These are phyloP conservation scores for Phoenix roebelenii DNA, from an alignment of 176 grass and related monocot species.

Conservation along the genomic window DNA sequence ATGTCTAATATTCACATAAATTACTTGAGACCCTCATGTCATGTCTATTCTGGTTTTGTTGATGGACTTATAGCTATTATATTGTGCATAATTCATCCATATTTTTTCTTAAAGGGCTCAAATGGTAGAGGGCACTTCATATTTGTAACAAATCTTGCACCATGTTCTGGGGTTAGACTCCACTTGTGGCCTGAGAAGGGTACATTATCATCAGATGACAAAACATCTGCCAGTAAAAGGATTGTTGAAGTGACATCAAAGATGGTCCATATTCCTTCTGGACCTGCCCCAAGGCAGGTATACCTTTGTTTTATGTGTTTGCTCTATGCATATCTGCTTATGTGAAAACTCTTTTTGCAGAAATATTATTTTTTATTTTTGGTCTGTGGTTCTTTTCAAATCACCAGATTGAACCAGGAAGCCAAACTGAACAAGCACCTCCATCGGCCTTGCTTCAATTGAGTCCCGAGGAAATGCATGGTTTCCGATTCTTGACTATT, in stretches of 20 bases:
- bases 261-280: conserved; percentile 84
- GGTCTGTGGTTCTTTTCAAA: conserved; percentile 16
- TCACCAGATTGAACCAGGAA: conserved; percentile 86
- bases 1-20: no score
- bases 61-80: no score
- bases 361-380: conserved; percentile 3
- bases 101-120: conserved; percentile 33
- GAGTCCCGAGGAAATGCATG: conserved; percentile 69
- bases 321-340: no score
- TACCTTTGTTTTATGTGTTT: conserved; percentile 16
- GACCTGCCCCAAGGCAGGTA: conserved; percentile 84
- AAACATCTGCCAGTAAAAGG: conserved; percentile 51
- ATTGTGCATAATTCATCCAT: background rate
- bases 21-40: no score
- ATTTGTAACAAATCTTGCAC: conserved; percentile 94
- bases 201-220: conserved; percentile 25
- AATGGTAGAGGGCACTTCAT: conserved; percentile 69
- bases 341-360: background rate
- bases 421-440: conserved; percentile 93
- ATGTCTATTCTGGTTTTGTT: no score
- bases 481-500: conserved; percentile 78
- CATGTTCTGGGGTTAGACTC: conserved; percentile 93
- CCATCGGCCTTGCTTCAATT: conserved; percentile 83
- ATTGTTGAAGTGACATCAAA: conserved; percentile 85
- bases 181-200: conserved; percentile 82